phyloP scores from a whole-genome alignment of 2,329 filamentous ascomycete genomes.

The Didymella keratinophila region DNA sequence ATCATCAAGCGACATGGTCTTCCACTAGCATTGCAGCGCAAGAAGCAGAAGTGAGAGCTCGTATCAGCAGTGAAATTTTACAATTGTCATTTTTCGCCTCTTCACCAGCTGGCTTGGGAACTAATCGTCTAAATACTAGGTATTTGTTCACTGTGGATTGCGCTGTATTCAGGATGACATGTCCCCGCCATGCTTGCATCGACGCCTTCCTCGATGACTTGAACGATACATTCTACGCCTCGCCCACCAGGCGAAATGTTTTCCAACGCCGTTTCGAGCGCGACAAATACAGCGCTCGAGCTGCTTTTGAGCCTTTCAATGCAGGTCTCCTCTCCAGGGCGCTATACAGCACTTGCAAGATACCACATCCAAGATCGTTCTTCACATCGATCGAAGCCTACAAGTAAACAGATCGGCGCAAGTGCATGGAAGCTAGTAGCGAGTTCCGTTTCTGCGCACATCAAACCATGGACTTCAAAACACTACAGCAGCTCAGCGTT shows the following conservation, averaged over 20 bases:
- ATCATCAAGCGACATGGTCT: background rate
- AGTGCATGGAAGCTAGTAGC: too few species aligned
- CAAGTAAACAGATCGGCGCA: too few species aligned
- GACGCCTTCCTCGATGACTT: background rate
- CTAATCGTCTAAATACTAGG: background rate
- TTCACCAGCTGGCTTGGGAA: background rate
- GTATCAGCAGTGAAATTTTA: background rate
- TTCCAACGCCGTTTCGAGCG: background rate
- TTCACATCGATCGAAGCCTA: too few species aligned
- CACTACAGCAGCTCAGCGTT: too few species aligned
- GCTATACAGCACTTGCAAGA: too few species aligned
- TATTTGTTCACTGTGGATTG: background rate
- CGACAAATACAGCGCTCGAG: background rate
- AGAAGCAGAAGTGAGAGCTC: background rate
- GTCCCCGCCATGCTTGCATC: background rate
- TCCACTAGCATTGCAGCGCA: background rate
- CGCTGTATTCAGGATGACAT: background rate
- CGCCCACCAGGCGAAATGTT: too few species aligned
- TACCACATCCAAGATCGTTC: too few species aligned
- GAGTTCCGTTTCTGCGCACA: too few species aligned
- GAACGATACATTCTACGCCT: too few species aligned
- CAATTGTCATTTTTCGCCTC: background rate
- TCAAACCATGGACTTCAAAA: too few species aligned
- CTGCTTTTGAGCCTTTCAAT: background rate
- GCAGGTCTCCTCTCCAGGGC: too few species aligned